Evolutionary conservation across 495 filamentous ascomycete genomes (phyloP).

Genomic region (Wilcoxina mikolae): DNA sequence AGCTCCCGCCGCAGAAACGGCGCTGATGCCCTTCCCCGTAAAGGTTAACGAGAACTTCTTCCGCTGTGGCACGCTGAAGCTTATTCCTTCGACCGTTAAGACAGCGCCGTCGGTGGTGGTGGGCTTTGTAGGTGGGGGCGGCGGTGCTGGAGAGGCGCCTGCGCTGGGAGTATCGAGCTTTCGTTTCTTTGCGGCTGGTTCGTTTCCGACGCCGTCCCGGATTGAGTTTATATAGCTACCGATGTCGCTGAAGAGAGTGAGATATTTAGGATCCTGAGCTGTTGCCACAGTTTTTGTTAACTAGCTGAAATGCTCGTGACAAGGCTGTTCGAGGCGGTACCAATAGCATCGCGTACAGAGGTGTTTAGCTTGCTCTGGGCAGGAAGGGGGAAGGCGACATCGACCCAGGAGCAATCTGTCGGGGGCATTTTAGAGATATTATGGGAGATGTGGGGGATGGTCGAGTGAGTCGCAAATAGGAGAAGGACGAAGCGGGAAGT

Average conservation of each 20-base stretch:
- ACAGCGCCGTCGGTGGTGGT: slow-evolving; percentile 13
- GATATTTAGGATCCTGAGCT: slow-evolving; percentile 24
- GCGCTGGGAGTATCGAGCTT: slow-evolving; percentile 14
- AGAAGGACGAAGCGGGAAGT: too few relatives aligned
- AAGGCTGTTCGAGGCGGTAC: slow-evolving; percentile 7
- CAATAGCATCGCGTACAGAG: slow-evolving; percentile 23
- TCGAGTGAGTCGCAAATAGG: too few relatives aligned
- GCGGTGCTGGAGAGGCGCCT: slow-evolving; percentile 17
- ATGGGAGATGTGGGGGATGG: background rate
- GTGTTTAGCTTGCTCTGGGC: slow-evolving; percentile 18
- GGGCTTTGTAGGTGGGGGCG: background rate
- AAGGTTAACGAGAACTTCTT: slow-evolving; percentile 84
- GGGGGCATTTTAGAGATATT: background rate
- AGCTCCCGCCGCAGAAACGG: slow-evolving; percentile 46
- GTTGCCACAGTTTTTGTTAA: background rate
- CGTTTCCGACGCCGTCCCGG: slow-evolving; percentile 4
- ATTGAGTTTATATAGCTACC: slow-evolving; percentile 23
- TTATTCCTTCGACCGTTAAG: slow-evolving; percentile 24
- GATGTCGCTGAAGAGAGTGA: slow-evolving; percentile 20
- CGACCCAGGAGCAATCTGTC: slow-evolving; percentile 23
- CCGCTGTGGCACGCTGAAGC: slow-evolving; percentile 52
- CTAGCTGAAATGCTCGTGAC: background rate
- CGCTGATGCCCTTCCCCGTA: slow-evolving; percentile 49
- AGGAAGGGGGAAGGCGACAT: slow-evolving; percentile 22
- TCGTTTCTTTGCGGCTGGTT: slow-evolving; percentile 24